Conservation (phyloP, 495 filamentous ascomycete genomes). For the Daldinia vernicosa region DNA sequence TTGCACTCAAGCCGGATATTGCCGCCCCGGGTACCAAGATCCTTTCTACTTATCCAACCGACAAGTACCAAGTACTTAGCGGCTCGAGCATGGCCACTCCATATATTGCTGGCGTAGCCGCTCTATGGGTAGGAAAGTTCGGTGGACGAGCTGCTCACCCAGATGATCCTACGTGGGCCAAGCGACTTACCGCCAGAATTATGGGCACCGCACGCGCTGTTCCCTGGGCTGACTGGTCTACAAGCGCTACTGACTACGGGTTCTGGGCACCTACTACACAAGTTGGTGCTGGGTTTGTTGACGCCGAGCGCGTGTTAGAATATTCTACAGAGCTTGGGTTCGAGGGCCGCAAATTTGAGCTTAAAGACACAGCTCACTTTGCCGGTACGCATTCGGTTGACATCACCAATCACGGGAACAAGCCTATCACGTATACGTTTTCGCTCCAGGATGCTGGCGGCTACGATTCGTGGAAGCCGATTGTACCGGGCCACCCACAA, state of each 20-base stretch:
- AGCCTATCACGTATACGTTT: not conserved
- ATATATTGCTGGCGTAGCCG: constrained; percentile 58
- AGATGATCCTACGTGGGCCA: constrained; percentile 27
- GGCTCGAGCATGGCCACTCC: constrained; percentile 65
- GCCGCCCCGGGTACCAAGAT: constrained; percentile 59
- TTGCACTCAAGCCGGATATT: constrained; percentile 23
- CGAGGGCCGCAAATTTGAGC: constrained; percentile 67
- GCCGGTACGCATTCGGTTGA: constrained; percentile 7
- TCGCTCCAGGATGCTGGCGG: not conserved
- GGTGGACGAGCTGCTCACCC: constrained; percentile 39
- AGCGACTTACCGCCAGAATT: constrained; percentile 40
- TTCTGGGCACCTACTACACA: constrained; percentile 22
- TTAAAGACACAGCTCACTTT: constrained; percentile 56
- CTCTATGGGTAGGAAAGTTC: constrained; percentile 49
- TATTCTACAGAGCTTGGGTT: constrained; percentile 71
- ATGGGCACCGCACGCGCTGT: constrained; percentile 51
- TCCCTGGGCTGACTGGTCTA: constrained; percentile 53
- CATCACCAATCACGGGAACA: not conserved
- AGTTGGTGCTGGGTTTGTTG: constrained; percentile 61
- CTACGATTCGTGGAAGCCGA: not conserved
- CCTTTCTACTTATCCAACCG: constrained; percentile 53
- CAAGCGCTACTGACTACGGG: constrained; percentile 48
- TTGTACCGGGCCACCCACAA: not conserved
- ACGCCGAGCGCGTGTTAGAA: constrained; percentile 65
- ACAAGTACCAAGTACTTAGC: constrained; percentile 51